Conservation (phyloP, 225 moss, liverwort and hornwort genomes). For the Antitrichia curtipendula region DNA sequence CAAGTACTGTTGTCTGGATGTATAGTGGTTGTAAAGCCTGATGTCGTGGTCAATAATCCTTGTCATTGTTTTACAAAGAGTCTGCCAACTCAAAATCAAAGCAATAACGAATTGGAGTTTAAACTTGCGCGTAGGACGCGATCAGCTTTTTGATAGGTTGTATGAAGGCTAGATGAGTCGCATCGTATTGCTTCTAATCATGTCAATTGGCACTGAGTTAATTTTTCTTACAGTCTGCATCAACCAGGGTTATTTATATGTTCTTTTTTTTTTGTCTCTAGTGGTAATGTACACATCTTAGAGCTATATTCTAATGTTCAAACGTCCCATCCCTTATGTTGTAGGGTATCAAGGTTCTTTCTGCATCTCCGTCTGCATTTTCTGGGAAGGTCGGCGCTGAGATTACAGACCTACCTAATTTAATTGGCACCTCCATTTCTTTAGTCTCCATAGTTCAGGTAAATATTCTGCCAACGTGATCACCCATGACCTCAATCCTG, state of each 20-base stretch:
- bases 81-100: neutral
- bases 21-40: neutral
- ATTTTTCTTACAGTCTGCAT: neutral
- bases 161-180: neutral
- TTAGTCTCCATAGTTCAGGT: conserved; percentile 85
- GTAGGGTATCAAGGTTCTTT: conserved; percentile 69
- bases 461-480: neutral
- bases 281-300: neutral
- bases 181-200: neutral
- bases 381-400: conserved; percentile 58
- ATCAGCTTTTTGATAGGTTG: neutral
- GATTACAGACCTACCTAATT: conserved; percentile 52
- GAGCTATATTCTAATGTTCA: neutral
- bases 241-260: neutral
- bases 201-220: neutral
- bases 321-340: neutral
- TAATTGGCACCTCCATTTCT: conserved; percentile 66
- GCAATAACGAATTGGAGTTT: neutral
- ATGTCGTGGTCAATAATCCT: neutral
- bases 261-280: neutral
- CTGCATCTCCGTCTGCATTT: conserved; percentile 75
- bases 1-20: neutral
- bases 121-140: neutral
- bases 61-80: neutral
- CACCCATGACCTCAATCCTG: neutral